Conservation (phyloP, 768 basidiomycete species). For the Amyloporia xantha region DNA sequence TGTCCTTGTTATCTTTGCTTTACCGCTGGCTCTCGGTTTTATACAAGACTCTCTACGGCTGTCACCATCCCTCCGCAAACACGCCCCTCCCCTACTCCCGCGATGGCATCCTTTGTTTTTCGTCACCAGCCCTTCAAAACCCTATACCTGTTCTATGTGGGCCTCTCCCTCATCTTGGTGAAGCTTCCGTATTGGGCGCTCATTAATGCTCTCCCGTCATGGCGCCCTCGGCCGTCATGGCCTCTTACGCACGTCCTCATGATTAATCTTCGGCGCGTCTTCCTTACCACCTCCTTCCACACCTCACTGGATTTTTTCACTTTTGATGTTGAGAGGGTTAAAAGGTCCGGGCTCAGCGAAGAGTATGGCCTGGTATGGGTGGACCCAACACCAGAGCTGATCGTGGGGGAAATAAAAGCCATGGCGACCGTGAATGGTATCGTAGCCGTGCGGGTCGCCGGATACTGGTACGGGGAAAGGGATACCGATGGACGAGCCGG, state of each 20-base stretch:
- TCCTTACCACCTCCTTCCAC: not conserved
- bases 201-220: not conserved
- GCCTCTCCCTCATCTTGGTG: not conserved
- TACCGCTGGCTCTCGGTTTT: too few relatives aligned
- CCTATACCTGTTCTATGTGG: not conserved
- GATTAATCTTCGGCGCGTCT: not conserved
- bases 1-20: too few relatives aligned
- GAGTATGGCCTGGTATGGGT: constrained; percentile 25
- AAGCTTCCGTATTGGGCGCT: constrained; percentile 6
- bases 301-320: too few relatives aligned
- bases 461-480: constrained; percentile 29
- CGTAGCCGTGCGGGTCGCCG: constrained; percentile 24
- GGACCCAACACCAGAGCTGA: constrained; percentile 25
- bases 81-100: not conserved
- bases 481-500: constrained; percentile 12
- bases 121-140: constrained; percentile 3
- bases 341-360: too few relatives aligned
- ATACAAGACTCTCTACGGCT: not conserved
- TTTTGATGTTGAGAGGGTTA: not conserved
- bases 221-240: constrained; percentile 5
- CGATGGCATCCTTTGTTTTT: not conserved
- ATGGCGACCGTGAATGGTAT: constrained; percentile 26
- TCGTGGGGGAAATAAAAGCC: constrained; percentile 25
- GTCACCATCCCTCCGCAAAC: not conserved
- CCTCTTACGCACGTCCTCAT: constrained; percentile 2